These are phyloP conservation scores for Hyaloscypha variabilis DNA, from an alignment of 495 filamentous ascomycete species.

Conservation along the genomic window DNA sequence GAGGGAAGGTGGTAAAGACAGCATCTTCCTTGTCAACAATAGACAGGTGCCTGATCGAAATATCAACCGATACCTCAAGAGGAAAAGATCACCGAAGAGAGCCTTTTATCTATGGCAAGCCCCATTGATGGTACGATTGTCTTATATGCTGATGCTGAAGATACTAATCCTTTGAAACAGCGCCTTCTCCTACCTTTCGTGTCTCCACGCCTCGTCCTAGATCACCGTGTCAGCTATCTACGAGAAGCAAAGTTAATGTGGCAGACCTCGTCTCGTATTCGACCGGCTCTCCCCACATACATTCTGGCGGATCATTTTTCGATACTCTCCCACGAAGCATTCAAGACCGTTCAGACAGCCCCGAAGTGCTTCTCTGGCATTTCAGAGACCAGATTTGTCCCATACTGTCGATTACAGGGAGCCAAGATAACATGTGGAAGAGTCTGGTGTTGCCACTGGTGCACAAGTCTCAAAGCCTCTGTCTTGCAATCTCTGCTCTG, in stretches of 20 bases:
- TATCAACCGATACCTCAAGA: slow-evolving; percentile 11
- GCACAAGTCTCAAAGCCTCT: not conserved
- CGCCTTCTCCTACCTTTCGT: not conserved
- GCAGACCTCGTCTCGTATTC: no score
- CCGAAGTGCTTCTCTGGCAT: not conserved
- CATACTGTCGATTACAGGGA: not conserved
- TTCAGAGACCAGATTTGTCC: not conserved
- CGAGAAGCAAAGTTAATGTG: no score
- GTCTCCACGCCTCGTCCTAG: not conserved
- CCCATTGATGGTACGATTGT: slow-evolving; percentile 5
- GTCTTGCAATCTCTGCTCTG: not conserved
- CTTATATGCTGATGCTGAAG: not conserved
- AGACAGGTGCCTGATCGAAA: slow-evolving; percentile 8
- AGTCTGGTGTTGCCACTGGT: not conserved
- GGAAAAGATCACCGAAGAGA: slow-evolving; percentile 9
- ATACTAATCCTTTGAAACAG: not conserved
- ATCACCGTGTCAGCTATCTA: not conserved
- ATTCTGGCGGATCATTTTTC: no score
- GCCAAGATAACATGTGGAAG: not conserved
- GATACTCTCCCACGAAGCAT: not conserved
- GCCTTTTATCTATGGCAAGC: slow-evolving; percentile 10
- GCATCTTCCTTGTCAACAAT: slow-evolving; percentile 9
- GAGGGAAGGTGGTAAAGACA: slow-evolving; percentile 10
- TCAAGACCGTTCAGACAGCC: not conserved
- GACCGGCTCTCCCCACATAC: no score